These are phyloP conservation scores for Casaregolazyma suthepensis DNA, from an alignment of 1,139 yeast genomes.

Conservation along the genomic window DNA sequence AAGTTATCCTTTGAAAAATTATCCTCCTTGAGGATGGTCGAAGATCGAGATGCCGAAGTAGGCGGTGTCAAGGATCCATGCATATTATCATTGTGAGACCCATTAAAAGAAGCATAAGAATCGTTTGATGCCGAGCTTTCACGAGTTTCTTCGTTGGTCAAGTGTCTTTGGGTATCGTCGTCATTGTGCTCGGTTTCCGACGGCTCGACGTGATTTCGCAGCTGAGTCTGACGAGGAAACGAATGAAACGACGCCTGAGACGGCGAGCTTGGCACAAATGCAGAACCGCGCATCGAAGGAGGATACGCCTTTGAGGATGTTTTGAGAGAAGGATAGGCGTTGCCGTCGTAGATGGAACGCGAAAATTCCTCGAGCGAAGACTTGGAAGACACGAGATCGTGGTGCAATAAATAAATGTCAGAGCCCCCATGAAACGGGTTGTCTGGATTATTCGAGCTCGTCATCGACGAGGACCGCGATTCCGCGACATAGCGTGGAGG, in stretches of 20 bases:
- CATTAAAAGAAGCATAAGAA: background rate
- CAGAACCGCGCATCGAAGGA: background rate
- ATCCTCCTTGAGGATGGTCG: background rate
- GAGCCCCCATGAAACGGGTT: conserved; percentile 21
- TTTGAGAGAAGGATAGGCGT: conserved; percentile 12
- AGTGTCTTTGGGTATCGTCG: background rate
- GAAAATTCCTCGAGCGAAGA: conserved; percentile 24
- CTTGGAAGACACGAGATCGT: conserved; percentile 21
- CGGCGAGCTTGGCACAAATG: background rate
- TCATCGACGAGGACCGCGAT: conserved; percentile 2
- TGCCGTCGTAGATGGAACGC: conserved; percentile 19
- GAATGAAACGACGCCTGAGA: background rate
- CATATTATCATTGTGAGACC: background rate
- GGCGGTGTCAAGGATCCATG: background rate
- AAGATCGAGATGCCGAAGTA: background rate
- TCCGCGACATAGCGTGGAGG: background rate
- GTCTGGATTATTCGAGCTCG: conserved; percentile 7
- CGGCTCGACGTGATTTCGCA: background rate
- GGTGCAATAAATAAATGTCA: conserved; percentile 19
- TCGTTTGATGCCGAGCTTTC: background rate
- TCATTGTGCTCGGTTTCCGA: background rate
- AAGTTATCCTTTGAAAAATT: background rate
- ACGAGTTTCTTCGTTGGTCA: background rate
- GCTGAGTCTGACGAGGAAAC: background rate
- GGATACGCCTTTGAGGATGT: background rate